Conservation (phyloP, 1,284 basidiomycete species). For the Irpex sp. region DNA sequence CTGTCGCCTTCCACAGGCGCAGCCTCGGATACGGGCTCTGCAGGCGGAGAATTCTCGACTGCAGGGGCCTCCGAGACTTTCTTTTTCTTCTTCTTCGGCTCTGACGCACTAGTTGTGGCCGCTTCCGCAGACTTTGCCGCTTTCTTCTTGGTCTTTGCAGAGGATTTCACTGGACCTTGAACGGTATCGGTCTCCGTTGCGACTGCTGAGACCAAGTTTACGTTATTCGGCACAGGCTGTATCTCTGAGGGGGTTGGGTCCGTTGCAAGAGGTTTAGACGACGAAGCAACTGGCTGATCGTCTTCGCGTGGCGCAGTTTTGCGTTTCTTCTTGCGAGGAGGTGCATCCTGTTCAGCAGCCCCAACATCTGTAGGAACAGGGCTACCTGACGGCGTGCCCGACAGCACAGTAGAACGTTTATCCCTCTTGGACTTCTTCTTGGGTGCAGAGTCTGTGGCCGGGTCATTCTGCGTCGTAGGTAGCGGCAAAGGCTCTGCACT, state of each 20-base stretch:
- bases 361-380: background rate
- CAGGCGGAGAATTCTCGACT: background rate
- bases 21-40: too few relatives aligned
- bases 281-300: background rate
- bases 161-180: background rate
- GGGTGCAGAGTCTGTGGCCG: background rate
- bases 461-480: background rate
- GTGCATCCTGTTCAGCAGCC: background rate
- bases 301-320: background rate
- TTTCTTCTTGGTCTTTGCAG: background rate
- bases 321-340: background rate
- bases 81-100: background rate
- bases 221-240: background rate
- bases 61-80: background rate
- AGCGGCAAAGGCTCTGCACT: background rate
- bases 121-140: background rate
- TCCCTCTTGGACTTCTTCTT: background rate
- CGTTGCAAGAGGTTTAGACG: background rate
- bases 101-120: background rate
- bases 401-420: background rate
- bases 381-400: background rate
- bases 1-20: too few relatives aligned
- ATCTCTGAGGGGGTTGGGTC: background rate
- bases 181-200: background rate
- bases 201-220: background rate